Evolutionary conservation across 495 filamentous ascomycete genomes (phyloP).

Genomic region (Penicillium longicatenatum): DNA sequence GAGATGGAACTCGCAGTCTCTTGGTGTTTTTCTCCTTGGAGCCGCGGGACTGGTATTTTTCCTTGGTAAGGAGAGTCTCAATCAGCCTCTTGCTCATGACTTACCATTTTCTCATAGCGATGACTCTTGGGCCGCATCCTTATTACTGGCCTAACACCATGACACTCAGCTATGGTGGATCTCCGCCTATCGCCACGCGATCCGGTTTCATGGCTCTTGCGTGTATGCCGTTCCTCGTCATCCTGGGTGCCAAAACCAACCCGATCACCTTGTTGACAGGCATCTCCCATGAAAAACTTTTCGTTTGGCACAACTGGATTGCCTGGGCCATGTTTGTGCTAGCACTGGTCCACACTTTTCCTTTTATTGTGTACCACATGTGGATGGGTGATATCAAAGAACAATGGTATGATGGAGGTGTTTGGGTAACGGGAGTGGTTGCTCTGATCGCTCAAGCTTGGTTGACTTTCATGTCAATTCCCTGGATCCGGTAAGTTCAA

Average conservation of each 20-base stretch:
- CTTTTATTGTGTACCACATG: slow-evolving; percentile 57
- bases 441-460: slow-evolving; percentile 57
- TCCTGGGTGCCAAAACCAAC: slow-evolving; percentile 37
- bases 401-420: slow-evolving; percentile 45
- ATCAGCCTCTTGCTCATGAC: not conserved
- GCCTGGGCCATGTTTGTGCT: slow-evolving; percentile 56
- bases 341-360: slow-evolving; percentile 57
- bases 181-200: slow-evolving; percentile 55
- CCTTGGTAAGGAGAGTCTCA: slow-evolving; percentile 33
- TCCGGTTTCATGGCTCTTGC: slow-evolving; percentile 55
- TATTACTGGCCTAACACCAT: slow-evolving; percentile 59
- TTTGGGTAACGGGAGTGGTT: slow-evolving; percentile 59
- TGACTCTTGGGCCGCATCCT: slow-evolving; percentile 52
- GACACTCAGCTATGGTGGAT: slow-evolving; percentile 44
- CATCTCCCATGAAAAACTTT: slow-evolving; percentile 57
- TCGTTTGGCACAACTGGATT: slow-evolving; percentile 56
- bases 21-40: slow-evolving; percentile 45
- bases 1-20: slow-evolving; percentile 43
- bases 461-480: slow-evolving; percentile 53
- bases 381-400: slow-evolving; percentile 50
- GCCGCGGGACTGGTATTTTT: slow-evolving; percentile 48
- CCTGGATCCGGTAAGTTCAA: slow-evolving; percentile 45
- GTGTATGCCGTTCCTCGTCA: slow-evolving; percentile 52
- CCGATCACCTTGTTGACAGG: slow-evolving; percentile 55
- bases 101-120: slow-evolving; percentile 25